Evolutionary conservation across 768 basidiomycete genomes (phyloP), one percentile per base, ranked within the genome.

Genomic region (Suillus bovinus): DNA sequence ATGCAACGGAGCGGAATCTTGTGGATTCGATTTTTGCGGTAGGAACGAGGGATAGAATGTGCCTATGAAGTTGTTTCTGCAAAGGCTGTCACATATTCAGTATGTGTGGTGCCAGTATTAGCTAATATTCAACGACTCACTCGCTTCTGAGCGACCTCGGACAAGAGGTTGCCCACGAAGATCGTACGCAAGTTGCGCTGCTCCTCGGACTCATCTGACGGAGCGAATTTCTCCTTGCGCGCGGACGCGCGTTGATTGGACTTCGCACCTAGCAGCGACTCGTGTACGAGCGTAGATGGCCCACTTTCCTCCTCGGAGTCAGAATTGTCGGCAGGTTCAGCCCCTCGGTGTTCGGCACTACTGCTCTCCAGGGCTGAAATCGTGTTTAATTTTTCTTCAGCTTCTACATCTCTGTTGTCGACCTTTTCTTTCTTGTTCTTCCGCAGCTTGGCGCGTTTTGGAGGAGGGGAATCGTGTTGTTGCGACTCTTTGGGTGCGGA

Each of bases 1-100:
- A 98, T 1, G 95, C 89, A 56, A 97, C 84, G 17, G 95, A 97
- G 58, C 96, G 93, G 81, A 96, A 97, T 47, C 96, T 93, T 29
- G 87, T 83, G 5, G 94, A 95, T 70, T 99, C 96, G 65, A 97
- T 89, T 78, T 91, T 93, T 58, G 92, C 86, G 0, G 81, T 75
- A 4, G 91, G 87, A 16, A 92, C 81, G 64, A 85, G 82, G 1
- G 88, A 77, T 27, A 94, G 79, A 64, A 98, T 82, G 71, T 96
- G 91, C 31, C 84, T 82, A 63, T 86, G 86, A 33, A 99, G 79
- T 65, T 87, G 84, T 72, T 94, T 94, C 66, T 86, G 84, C 22
- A 86, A 70, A 11, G 89, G 81, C 94, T 97, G 66, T 4, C 44
- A 46, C 58, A 58, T 60, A 29, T n/a, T 34, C 16, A 44, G 63